phyloP scores from a whole-genome alignment of 2,329 filamentous ascomycete genomes.

The Ophiosphaerella korrae region DNA sequence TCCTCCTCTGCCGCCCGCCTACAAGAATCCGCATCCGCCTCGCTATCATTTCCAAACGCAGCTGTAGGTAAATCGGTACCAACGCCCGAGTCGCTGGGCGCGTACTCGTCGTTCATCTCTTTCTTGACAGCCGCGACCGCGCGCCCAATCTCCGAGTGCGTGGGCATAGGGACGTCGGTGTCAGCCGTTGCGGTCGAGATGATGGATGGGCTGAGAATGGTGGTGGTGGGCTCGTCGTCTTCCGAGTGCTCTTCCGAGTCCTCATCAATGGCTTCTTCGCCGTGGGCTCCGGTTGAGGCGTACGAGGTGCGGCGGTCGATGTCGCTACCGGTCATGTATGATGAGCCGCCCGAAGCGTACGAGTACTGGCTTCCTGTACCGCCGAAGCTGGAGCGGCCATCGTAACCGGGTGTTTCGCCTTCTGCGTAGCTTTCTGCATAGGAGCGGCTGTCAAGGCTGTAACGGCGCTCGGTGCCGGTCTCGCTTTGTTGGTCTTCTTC shows the following conservation, averaged over 20 bases:
- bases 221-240: conserved; percentile 33
- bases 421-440: conserved; percentile 43
- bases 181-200: conserved; percentile 27
- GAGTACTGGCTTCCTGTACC: conserved; percentile 51
- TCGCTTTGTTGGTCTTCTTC: conserved; percentile 43
- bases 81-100: conserved; percentile 44
- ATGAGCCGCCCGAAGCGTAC: conserved; percentile 55
- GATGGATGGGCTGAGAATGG: conserved; percentile 31
- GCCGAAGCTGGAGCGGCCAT: conserved; percentile 49
- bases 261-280: conserved; percentile 39
- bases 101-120: conserved; percentile 34
- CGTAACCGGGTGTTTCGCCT: conserved; percentile 42
- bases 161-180: conserved; percentile 30
- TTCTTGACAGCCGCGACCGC: conserved; percentile 38
- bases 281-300: conserved; percentile 43
- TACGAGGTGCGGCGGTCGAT: conserved; percentile 51
- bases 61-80: conserved; percentile 46
- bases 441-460: conserved; percentile 42
- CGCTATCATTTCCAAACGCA: conserved; percentile 23
- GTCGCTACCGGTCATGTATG: conserved; percentile 56
- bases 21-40: conserved; percentile 44
- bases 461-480: conserved; percentile 48
- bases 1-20: conserved; percentile 44
- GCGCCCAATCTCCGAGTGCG: conserved; percentile 38
- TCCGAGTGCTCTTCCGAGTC: conserved; percentile 38